These are phyloP conservation scores for Simmondsia chinensis DNA, from an alignment of 148 eudicot species.

Conservation along the genomic window DNA sequence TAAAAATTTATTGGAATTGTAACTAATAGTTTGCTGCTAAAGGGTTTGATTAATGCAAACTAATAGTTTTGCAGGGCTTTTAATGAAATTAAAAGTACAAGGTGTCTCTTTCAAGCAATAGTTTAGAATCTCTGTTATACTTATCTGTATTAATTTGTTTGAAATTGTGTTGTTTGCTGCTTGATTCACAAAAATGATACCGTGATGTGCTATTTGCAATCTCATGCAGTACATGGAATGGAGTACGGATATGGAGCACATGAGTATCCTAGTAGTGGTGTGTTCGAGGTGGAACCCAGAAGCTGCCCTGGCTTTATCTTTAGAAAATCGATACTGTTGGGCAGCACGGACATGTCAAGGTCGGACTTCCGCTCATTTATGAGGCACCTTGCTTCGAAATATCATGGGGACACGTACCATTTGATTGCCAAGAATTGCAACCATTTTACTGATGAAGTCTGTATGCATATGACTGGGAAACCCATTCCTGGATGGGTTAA, in stretches of 20 bases:
- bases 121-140: too few species aligned
- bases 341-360: conserved; percentile 72
- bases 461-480: conserved; percentile 63
- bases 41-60: too few species aligned
- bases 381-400: conserved; percentile 64
- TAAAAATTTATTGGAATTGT: too few species aligned
- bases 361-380: conserved; percentile 71
- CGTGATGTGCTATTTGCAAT: conserved; percentile 7
- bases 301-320: conserved; percentile 84
- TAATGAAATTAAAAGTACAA: too few species aligned
- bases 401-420: conserved; percentile 84
- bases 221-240: conserved; percentile 55
- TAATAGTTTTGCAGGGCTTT: too few species aligned
- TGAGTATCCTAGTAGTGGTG: conserved; percentile 78
- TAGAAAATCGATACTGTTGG: conserved; percentile 67
- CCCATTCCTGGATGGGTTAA: conserved; percentile 94
- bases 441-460: conserved; percentile 86
- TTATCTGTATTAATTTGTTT: too few species aligned
- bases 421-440: conserved; percentile 94
- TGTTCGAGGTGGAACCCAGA: conserved; percentile 89
- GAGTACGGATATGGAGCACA: conserved; percentile 92
- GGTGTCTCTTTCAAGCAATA: too few species aligned
- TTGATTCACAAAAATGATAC: too few species aligned
- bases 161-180: too few species aligned
- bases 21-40: too few species aligned